Evolutionary conservation across 208 protist species (phyloP).

Genomic region (Strigomonas culicis): DNA sequence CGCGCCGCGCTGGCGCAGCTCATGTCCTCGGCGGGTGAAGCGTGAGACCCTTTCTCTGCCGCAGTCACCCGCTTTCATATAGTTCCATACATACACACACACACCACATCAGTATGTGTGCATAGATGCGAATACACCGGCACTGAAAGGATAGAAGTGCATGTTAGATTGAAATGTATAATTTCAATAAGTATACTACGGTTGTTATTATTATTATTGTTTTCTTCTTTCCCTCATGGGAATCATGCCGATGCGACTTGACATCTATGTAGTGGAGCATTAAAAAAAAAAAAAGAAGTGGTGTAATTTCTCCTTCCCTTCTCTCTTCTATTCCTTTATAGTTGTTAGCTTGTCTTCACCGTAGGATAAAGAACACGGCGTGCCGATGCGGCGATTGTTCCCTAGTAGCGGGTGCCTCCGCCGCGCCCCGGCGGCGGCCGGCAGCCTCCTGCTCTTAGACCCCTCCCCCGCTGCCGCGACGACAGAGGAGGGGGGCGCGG

Average conservation of each 20-base stretch:
- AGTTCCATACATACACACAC: neutral
- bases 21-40: neutral
- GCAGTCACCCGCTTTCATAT: too few species aligned
- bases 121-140: neutral
- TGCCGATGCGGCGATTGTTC: conserved; percentile 14
- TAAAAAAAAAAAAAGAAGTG: conserved; percentile 2
- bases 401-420: too few species aligned
- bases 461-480: neutral
- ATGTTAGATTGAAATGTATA: neutral
- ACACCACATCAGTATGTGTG: neutral
- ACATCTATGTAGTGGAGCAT: neutral
- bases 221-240: neutral
- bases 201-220: neutral
- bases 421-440: neutral
- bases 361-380: conserved; percentile 9
- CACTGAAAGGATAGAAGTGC: neutral
- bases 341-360: conserved; percentile 1
- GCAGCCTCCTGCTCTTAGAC: neutral
- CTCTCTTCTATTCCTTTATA: conserved; percentile 8
- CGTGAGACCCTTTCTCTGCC: too few species aligned
- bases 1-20: neutral
- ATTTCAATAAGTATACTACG: neutral
- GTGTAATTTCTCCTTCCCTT: neutral
- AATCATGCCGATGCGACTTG: neutral
- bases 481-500: conserved; percentile 4